Conservation (phyloP, 331 rosid genomes). For the Stylosanthes scabra region DNA sequence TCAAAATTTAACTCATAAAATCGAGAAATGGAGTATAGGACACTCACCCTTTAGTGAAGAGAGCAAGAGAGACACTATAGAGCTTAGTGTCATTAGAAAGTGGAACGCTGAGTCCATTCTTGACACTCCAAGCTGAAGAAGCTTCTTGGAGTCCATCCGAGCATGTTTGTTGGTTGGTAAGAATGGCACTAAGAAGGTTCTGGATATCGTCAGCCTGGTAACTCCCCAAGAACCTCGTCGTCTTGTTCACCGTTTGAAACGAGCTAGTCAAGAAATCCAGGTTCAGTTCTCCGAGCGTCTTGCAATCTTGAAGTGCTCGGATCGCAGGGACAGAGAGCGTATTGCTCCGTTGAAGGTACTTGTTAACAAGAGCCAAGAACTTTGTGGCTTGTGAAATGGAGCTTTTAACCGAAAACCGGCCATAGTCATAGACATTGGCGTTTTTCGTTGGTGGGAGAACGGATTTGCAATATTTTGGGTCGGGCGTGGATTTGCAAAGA, state of each 20-base stretch:
- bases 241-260: conserved; percentile 45
- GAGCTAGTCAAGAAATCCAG: conserved; percentile 58
- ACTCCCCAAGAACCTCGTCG: conserved; percentile 30
- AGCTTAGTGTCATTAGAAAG: conserved; percentile 67
- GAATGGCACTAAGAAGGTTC: conserved; percentile 65
- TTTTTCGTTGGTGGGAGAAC: conserved; percentile 54
- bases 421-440: conserved; percentile 49
- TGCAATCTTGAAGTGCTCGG: conserved; percentile 76
- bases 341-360: conserved; percentile 42
- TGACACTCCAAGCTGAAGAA: conserved; percentile 53
- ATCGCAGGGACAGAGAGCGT: conserved; percentile 45
- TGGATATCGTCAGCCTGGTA: conserved; percentile 60
- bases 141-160: conserved; percentile 66
- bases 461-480: conserved; percentile 61
- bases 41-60: conserved; percentile 66
- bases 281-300: conserved; percentile 55
- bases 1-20: too few species aligned
- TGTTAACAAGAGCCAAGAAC: conserved; percentile 48
- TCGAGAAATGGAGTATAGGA: too few species aligned
- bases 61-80: conserved; percentile 69
- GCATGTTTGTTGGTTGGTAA: conserved; percentile 84
- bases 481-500: conserved; percentile 53
- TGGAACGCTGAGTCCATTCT: conserved; percentile 51
- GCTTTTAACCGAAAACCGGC: conserved; percentile 49
- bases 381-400: conserved; percentile 52